These are phyloP conservation scores for Agaricus blazei DNA, from an alignment of 768 basidiomycete species.

Conservation along the genomic window DNA sequence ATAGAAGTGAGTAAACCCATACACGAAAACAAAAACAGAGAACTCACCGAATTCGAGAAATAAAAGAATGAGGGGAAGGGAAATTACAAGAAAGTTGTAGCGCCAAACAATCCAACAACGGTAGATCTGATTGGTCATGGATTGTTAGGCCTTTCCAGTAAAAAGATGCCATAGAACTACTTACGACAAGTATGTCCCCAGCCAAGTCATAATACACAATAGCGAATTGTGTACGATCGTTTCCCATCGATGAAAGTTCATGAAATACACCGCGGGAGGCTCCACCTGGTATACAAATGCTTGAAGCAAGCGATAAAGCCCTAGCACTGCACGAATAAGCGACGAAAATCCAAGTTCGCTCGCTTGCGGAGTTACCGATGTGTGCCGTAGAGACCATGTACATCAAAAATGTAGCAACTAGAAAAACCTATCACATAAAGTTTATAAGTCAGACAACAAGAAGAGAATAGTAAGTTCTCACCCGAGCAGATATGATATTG, in stretches of 20 bases:
- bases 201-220: constrained; percentile 21
- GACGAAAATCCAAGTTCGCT: too few relatives aligned
- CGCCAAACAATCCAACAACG: constrained; percentile 26
- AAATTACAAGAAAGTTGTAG: constrained; percentile 15
- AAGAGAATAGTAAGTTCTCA: neutral
- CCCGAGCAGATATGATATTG: constrained; percentile 11
- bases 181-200: constrained; percentile 23
- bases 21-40: neutral
- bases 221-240: constrained; percentile 17
- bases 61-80: constrained; percentile 18
- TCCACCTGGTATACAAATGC: constrained; percentile 17
- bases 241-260: constrained; percentile 21
- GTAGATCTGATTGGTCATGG: constrained; percentile 19
- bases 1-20: neutral
- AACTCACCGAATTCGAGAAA: constrained; percentile 16
- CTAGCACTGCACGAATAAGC: constrained; percentile 9
- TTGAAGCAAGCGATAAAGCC: constrained; percentile 19
- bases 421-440: constrained; percentile 17
- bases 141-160: neutral
- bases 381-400: constrained; percentile 20
- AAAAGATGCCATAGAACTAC: constrained; percentile 1
- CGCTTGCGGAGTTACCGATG: constrained; percentile 13
- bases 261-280: constrained; percentile 16
- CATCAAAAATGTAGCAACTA: constrained; percentile 19
- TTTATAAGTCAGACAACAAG: neutral